phyloP scores from a whole-genome alignment of 1,139 yeast genomes.

The Entelexis sorbosivorans region DNA sequence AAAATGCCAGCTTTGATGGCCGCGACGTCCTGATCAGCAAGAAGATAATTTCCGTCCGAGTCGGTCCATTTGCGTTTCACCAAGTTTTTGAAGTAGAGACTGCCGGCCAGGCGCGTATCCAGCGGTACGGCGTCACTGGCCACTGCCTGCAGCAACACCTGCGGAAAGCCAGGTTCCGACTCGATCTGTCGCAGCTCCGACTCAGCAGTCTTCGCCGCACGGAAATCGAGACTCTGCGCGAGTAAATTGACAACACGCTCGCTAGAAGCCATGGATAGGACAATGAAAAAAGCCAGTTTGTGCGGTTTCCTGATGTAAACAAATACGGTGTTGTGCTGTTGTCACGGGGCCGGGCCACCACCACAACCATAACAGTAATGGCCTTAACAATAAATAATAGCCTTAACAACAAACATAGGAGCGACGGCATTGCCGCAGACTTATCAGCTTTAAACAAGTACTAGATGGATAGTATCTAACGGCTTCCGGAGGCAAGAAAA shows the following conservation, averaged over 20 bases:
- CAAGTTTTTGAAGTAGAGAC: conserved; percentile 81
- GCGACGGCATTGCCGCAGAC: too few species aligned
- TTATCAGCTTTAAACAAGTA: too few species aligned
- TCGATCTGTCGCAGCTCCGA: conserved; percentile 48
- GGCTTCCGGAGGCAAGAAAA: too few species aligned
- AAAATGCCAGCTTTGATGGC: conserved; percentile 68
- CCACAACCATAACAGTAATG: background rate
- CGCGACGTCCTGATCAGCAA: conserved; percentile 51
- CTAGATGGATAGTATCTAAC: too few species aligned
- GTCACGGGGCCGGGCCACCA: conserved; percentile 4
- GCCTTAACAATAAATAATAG: too few species aligned
- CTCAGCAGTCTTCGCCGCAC: conserved; percentile 30
- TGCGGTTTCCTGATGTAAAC: conserved; percentile 5
- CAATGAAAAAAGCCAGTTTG: background rate
- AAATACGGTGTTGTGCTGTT: background rate
- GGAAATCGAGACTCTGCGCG: conserved; percentile 20
- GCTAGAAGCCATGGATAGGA: conserved; percentile 7
- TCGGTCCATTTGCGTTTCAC: conserved; percentile 79
- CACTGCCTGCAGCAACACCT: conserved; percentile 64
- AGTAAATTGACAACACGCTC: conserved; percentile 19
- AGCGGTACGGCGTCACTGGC: conserved; percentile 47
- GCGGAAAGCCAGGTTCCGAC: conserved; percentile 57
- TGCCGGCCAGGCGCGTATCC: conserved; percentile 72
- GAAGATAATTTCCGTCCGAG: conserved; percentile 69
- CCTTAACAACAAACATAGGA: too few species aligned